Base-by-base conservation (phyloP, 2,329 filamentous ascomycete genomes). In the Cryphonectria naterciae region DNA sequence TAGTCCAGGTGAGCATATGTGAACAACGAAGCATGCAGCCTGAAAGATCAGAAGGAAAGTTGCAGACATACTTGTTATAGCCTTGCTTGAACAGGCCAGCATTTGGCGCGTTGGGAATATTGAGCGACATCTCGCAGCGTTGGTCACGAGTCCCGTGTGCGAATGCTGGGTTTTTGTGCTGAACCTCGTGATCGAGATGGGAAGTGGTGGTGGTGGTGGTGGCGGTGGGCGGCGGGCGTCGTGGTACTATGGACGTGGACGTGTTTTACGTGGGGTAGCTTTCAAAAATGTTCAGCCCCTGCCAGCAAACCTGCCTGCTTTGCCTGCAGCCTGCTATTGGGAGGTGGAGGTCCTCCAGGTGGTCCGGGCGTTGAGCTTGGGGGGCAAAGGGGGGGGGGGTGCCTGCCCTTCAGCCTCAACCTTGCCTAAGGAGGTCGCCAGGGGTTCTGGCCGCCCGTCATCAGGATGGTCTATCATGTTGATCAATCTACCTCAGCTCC, bases 91-190 rank as follows among this genome's bases (percentile, higher is more conserved):
- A 98, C 56, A 98, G 89, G 81, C 93, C 92, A 79, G 92, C 88
- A 82, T 98, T 97, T 74, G 96, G 96, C 77, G 96, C 95, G 82
- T 91, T 93, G 75, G 96, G 96, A 80, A 99, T 97, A 80, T 94
- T 93, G 81, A 99, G 90, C 84, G 96, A 99, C 96, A 99, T 98
- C 77, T 75, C 79, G 78, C 68, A 49, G 64, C 66, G 65, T 64
- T 54, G 70, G 25, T 68, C 67, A 54, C 69, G 66, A 68, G 67
- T 54, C 37, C 46, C 49, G 56, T 43, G 43, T 28, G 41, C n/a
- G 22, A 41, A 56, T 19, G 60, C 37, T 39, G 62, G 28, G 56
- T 54, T 54, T 64, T 63, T 32, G 64, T 68, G 37, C 52, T 56
- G n/a, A 17, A 32, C 52, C 25, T 56, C n/a, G 52, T 56, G 52